Evolutionary conservation across 495 filamentous ascomycete genomes (phyloP), one percentile per base, ranked within the genome.

Genomic region (Lepidopterella palustris): DNA sequence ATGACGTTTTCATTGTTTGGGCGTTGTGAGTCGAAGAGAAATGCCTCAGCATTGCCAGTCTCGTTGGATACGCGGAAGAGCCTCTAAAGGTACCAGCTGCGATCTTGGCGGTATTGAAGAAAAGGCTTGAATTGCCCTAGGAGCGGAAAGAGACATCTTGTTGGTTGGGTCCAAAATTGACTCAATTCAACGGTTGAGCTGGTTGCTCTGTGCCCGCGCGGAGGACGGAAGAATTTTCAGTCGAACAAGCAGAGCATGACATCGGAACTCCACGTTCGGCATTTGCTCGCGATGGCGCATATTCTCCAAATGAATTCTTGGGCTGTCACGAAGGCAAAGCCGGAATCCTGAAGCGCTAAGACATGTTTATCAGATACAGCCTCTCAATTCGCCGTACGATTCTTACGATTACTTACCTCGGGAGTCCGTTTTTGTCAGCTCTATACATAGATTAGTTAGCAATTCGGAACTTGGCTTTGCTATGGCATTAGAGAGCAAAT

Each of bases 101-200:
- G 59, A 64, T 51, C 18, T 23, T 68, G 47, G 29, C 31, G n/a
- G 58, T 54, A 32, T 47, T 73, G 18, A 73, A 71, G 58, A 68
- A 26, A 25, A 73, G 73, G 24, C 67, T 73, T 0, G 67, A 71
- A 39, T 29, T 73, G 20, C 71, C 73, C 62, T 51, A 59, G 45
- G 60, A 57, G 57, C 26, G n/a, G 71, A 68, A 26, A 66, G 53
- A 50, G 68, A 68, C 58, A 55, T 73, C 13, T 60, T 59, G 29
- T 42, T 62, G 20, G 65, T 58, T 10, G 71, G 71, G 15, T 62
- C 57, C 8, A 73, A 70, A 53, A 45, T 58, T n/a, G 71, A 73
- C 18, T 28, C 68, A 28, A 45, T 63, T 5, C 58, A 45, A 18
- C 59, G 71, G 47, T 54, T 73, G 45, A 64, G 23, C 52, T 28